phyloP scores from a whole-genome alignment of 2,329 filamentous ascomycete species.

The Capronia epimyces region DNA sequence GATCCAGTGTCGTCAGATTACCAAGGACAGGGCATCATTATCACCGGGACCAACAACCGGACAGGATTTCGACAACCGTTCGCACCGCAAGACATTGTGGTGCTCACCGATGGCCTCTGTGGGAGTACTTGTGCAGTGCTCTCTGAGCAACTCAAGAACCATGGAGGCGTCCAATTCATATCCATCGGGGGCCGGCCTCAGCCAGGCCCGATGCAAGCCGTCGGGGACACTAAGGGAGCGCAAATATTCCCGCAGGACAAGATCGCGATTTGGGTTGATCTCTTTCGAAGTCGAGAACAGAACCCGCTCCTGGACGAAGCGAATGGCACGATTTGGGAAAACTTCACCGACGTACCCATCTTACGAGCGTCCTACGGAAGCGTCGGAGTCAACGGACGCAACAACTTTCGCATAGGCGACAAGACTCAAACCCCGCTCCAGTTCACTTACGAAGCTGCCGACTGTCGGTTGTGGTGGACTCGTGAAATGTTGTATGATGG shows the following conservation, averaged over 20 bases:
- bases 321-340: conserved; percentile 24
- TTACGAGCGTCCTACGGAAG: conserved; percentile 25
- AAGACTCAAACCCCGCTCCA: conserved; percentile 48
- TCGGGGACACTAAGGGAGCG: conserved; percentile 60
- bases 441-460: conserved; percentile 56
- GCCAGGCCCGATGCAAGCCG: conserved; percentile 53
- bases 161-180: conserved; percentile 53
- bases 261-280: conserved; percentile 7
- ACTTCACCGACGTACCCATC: conserved; percentile 17
- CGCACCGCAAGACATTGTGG: conserved; percentile 50
- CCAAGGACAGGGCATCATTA: conserved; percentile 30
- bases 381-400: conserved; percentile 42
- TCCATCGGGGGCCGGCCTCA: conserved; percentile 56
- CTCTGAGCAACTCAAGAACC: conserved; percentile 49
- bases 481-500: conserved; percentile 49
- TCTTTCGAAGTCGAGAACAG: conserved; percentile 13
- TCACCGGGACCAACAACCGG: conserved; percentile 49
- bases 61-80: conserved; percentile 49
- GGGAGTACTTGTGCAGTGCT: conserved; percentile 56
- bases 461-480: conserved; percentile 58
- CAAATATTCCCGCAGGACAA: conserved; percentile 12
- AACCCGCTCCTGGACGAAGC: conserved; percentile 8
- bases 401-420: conserved; percentile 43
- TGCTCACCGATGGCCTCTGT: conserved; percentile 49
- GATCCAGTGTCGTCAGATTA: conserved; percentile 38